A percentile compares a stretch with the other conserved stretches of the same genome.
phyloP scores from a whole-genome alignment of 768 basidiomycete species.

The Leccinum disarticulatum region DNA sequence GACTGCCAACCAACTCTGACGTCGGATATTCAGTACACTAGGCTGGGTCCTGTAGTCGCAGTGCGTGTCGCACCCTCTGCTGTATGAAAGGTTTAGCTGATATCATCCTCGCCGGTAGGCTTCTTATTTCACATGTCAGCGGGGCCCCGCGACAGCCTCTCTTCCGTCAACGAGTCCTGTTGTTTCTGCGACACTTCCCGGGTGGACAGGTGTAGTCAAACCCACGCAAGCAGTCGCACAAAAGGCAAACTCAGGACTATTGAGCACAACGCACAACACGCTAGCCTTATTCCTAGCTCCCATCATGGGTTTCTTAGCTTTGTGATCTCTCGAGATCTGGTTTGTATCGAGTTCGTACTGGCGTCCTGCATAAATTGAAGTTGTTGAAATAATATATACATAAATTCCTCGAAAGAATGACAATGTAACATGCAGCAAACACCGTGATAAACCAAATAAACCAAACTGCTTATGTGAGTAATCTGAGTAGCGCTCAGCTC shows the following conservation, averaged over 20 bases:
- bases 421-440: slow-evolving; percentile 12
- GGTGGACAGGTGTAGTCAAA: slow-evolving; percentile 18
- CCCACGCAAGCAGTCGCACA: slow-evolving; percentile 16
- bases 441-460: slow-evolving; percentile 22
- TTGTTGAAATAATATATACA: slow-evolving; percentile 16
- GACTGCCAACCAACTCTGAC: not conserved
- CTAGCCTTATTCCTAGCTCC: slow-evolving; percentile 26
- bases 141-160: slow-evolving; percentile 55
- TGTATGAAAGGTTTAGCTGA: slow-evolving; percentile 2
- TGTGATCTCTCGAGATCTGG: slow-evolving; percentile 11
- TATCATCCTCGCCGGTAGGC: slow-evolving; percentile 38
- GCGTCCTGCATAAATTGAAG: not conserved
- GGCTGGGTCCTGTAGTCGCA: slow-evolving; percentile 60
- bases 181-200: slow-evolving; percentile 55
- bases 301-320: slow-evolving; percentile 30
- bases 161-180: slow-evolving; percentile 64
- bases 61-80: slow-evolving; percentile 36
- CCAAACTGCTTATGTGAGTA: slow-evolving; percentile 14
- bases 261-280: slow-evolving; percentile 18
- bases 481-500: slow-evolving; percentile 22
- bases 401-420: slow-evolving; percentile 21
- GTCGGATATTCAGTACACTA: slow-evolving; percentile 40
- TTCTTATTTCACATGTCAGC: slow-evolving; percentile 73
- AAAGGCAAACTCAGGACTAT: slow-evolving; percentile 23
- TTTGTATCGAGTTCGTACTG: slow-evolving; percentile 3